A percentile compares a stretch with the other conserved stretches of the same genome.
Evolutionary conservation across 805 yeast species (phyloP).

Genomic region (Yarrowia osloensis): DNA sequence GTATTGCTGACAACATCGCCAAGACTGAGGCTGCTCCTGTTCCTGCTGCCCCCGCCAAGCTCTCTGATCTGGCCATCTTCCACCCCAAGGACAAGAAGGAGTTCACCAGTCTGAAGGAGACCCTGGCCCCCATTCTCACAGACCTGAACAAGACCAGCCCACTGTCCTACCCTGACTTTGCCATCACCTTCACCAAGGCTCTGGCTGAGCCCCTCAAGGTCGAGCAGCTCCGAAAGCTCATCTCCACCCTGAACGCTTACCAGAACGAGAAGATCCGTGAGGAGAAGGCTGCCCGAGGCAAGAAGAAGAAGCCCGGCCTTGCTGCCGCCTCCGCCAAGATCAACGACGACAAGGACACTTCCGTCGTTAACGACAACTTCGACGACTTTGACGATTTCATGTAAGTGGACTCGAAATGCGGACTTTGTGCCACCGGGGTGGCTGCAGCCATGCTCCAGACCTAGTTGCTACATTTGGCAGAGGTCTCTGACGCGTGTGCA

Average conservation of each 20-base stretch:
- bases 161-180: conserved; percentile 71
- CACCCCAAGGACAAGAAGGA: conserved; percentile 79
- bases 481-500: not conserved
- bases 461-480: not conserved
- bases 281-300: conserved; percentile 92
- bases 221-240: conserved; percentile 82
- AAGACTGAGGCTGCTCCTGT: conserved; percentile 25
- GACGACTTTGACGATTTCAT: conserved; percentile 49
- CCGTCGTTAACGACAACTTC: conserved; percentile 48
- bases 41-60: conserved; percentile 31
- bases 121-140: conserved; percentile 62
- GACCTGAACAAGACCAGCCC: conserved; percentile 61
- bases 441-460: not conserved
- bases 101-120: conserved; percentile 73
- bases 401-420: conserved; percentile 36
- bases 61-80: conserved; percentile 61
- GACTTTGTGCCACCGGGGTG: conserved; percentile 8
- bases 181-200: conserved; percentile 85
- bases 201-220: conserved; percentile 75
- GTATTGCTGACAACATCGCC: conserved; percentile 43
- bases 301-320: conserved; percentile 90
- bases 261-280: conserved; percentile 83
- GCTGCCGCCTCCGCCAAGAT: conserved; percentile 67
- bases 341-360: conserved; percentile 57
- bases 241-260: conserved; percentile 78